Conservation (phyloP, 2,329 filamentous ascomycete genomes). For the Hypoxylon sp. region DNA sequence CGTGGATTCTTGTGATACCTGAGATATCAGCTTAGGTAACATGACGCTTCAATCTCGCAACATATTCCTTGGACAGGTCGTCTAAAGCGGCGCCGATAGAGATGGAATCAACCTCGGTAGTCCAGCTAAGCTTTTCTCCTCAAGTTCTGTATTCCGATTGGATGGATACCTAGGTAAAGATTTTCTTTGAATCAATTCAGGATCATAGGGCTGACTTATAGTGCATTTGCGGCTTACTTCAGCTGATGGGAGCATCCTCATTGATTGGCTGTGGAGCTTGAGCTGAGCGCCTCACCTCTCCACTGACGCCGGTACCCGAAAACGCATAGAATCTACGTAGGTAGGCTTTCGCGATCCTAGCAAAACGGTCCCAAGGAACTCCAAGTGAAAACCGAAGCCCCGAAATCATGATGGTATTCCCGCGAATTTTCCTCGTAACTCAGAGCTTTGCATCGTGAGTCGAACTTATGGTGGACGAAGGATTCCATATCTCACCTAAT, state of each 20-base stretch:
- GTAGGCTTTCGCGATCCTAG: constrained; percentile 1
- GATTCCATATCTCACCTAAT: constrained; percentile 32
- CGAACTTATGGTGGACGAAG: constrained; percentile 6
- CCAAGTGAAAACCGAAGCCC: neutral
- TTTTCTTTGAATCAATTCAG: neutral
- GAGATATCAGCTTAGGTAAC: constrained; percentile 34
- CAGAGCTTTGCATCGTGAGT: neutral
- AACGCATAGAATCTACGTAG: constrained; percentile 4
- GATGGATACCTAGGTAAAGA: constrained; percentile 7
- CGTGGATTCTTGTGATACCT: constrained; percentile 26
- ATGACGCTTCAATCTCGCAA: constrained; percentile 19
- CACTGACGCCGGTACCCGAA: constrained; percentile 11
- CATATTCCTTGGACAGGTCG: constrained; percentile 13
- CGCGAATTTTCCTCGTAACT: neutral
- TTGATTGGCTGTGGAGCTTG: constrained; percentile 21
- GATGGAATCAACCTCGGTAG: constrained; percentile 6
- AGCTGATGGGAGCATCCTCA: constrained; percentile 10
- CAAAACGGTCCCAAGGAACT: neutral
- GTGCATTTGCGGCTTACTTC: constrained; percentile 11
- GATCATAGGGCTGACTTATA: constrained; percentile 30
- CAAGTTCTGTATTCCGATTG: neutral
- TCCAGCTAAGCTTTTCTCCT: constrained; percentile 14
- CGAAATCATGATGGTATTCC: neutral
- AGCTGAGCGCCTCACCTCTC: constrained; percentile 29
- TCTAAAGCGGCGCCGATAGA: neutral